phyloP scores from a whole-genome alignment of 306 rosid species.

The Cucurbita moschata region DNA sequence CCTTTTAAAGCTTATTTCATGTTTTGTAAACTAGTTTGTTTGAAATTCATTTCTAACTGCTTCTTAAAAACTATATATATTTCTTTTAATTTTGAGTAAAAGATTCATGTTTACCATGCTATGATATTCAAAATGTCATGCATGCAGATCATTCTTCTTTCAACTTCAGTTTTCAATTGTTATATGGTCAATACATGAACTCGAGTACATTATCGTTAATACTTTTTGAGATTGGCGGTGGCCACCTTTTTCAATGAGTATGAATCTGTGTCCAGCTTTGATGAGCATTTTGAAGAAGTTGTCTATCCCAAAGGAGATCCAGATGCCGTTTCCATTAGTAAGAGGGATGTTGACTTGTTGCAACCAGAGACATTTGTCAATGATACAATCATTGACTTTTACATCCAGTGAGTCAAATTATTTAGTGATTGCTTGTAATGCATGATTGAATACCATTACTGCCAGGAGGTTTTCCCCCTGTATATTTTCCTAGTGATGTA shows the following conservation, averaged over 20 bases:
- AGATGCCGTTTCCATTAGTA: slow-evolving; percentile 82
- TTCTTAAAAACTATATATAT: not conserved
- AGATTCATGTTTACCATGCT: not conserved
- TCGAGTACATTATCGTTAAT: not conserved
- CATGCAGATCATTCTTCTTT: not conserved
- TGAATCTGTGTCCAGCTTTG: slow-evolving; percentile 46
- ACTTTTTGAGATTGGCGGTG: not conserved
- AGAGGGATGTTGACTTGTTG: slow-evolving; percentile 87
- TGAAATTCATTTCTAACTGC: not conserved
- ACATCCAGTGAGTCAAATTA: slow-evolving; percentile 59
- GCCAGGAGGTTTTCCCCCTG: not conserved
- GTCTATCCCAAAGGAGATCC: slow-evolving; percentile 86
- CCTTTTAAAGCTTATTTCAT: not conserved
- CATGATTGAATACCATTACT: not conserved
- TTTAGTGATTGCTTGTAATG: not conserved
- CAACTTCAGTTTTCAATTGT: not conserved
- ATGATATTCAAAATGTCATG: not conserved
- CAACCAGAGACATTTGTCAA: slow-evolving; percentile 89
- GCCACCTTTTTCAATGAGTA: slow-evolving; percentile 6
- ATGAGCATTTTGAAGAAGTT: slow-evolving; percentile 62
- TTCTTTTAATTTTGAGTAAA: not conserved
- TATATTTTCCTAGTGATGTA: not conserved
- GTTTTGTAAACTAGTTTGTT: not conserved
- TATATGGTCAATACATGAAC: not conserved
- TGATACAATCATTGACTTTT: slow-evolving; percentile 86